A percentile compares a stretch with the other conserved stretches of the same genome.
Conservation (phyloP, 345 rosid species). For the Erysimum cheiranthoides region DNA sequence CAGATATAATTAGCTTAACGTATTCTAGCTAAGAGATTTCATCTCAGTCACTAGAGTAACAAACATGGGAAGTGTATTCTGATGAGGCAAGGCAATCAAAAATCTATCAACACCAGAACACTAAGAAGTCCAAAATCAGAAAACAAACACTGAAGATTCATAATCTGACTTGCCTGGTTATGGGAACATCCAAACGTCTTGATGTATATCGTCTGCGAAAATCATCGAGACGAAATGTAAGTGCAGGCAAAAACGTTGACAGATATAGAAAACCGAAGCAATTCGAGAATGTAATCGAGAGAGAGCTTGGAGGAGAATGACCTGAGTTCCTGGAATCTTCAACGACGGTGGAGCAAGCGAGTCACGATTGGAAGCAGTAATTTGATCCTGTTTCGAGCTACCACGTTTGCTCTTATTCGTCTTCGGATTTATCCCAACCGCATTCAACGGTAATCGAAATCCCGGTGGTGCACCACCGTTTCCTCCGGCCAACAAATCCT, state of each 20-base stretch:
- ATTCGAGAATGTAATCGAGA: background rate
- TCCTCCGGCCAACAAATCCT: conserved; percentile 69
- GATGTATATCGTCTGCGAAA: conserved; percentile 69
- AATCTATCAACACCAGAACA: conserved; percentile 7
- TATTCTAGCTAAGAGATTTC: background rate
- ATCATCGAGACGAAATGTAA: background rate
- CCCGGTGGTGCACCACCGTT: conserved; percentile 70
- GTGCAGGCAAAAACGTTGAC: background rate
- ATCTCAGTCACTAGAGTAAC: conserved; percentile 2
- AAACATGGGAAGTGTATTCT: background rate
- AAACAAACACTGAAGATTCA: background rate
- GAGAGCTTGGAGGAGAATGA: conserved; percentile 26
- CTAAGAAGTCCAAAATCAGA: background rate
- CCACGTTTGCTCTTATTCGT: conserved; percentile 52
- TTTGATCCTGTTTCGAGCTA: conserved; percentile 30
- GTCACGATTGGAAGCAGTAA: conserved; percentile 42
- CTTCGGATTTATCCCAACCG: conserved; percentile 62
- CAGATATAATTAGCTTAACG: background rate
- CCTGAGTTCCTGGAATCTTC: conserved; percentile 87
- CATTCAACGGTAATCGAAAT: conserved; percentile 67
- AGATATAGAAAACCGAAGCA: conserved; percentile 1
- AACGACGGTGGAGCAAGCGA: conserved; percentile 48
- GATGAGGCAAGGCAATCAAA: conserved; percentile 5
- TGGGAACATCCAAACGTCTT: conserved; percentile 98
- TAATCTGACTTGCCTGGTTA: conserved; percentile 66